Evolutionary conservation across 768 basidiomycete genomes (phyloP), one percentile per base, ranked within the genome.

Genomic region (Gymnopilus junonius): DNA sequence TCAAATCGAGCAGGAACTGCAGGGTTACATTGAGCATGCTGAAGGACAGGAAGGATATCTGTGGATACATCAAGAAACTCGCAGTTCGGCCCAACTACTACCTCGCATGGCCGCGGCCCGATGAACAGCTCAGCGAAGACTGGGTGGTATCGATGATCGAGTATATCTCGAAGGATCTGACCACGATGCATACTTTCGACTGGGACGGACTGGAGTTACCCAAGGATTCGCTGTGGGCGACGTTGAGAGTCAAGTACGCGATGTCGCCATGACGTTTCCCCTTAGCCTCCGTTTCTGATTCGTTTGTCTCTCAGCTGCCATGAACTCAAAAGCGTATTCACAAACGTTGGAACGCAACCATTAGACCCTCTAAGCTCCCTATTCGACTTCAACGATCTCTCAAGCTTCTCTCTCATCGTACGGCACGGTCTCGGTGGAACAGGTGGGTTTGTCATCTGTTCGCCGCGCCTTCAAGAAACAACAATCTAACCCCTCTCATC

Each of bases 151-250:
- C 66, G 3, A 75, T 67, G 68, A 77, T 84, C 8, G 67, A 68
- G 20, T 35, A 59, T 1, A 71, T 83, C 10, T 78, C 81, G 5
- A 66, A 61, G 20, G 63, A 67, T 45, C 67, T 83, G 53, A 71
- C 51, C n/a, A 54, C 63, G 43, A 65, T 85, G 66, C 73, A 78
- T 27, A 80, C 80, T 0, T 83, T 85, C 66, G 82, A 84, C 62
- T 85, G 84, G 84, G 82, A 83, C 68, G 84, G 83, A 21, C 70
- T 79, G 17, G 84, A 85, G 70, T 68, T 82, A 61, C 82, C 84
- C 3, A 42, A 56, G 27, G 79, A 83, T 67, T 55, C 55, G 11
- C 69, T 85, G 25, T 85, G 83, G 84, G 72, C 67, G 14, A 71
- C 74, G 1, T 71, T 85, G 42, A 75, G 77, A 58, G 61, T 66